Conservation (phyloP, 495 filamentous ascomycete genomes). For the Hypoxylon intermedium region DNA sequence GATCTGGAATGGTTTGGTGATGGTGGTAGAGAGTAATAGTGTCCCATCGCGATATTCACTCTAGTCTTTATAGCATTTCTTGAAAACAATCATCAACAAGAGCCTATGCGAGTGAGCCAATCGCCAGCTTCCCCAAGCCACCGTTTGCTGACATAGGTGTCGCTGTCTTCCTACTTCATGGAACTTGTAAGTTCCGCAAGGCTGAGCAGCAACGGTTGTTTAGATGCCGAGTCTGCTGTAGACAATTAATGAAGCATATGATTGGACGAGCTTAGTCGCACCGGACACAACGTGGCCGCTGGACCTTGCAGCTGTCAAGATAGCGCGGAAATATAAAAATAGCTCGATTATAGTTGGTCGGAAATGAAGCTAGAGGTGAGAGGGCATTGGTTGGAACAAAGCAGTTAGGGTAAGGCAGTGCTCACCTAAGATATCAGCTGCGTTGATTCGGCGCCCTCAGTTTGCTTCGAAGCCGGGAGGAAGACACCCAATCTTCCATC, state of each 20-base stretch:
- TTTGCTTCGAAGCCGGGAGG: background rate
- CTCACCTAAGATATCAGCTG: slow-evolving; percentile 22
- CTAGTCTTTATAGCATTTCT: slow-evolving; percentile 24
- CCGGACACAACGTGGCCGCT: background rate
- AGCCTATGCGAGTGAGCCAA: background rate
- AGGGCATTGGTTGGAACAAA: background rate
- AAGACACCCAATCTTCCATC: background rate
- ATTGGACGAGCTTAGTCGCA: slow-evolving; percentile 2
- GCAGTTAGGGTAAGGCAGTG: slow-evolving; percentile 6
- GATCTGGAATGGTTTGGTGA: slow-evolving; percentile 13
- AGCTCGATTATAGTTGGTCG: background rate
- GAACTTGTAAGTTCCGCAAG: slow-evolving; percentile 17
- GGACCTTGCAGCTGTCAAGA: background rate
- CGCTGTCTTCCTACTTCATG: background rate
- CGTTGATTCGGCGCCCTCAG: background rate
- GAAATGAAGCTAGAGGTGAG: background rate
- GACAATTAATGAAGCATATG: slow-evolving; percentile 9
- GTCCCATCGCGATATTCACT: slow-evolving; percentile 3
- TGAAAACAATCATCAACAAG: background rate
- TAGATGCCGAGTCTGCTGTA: slow-evolving; percentile 15
- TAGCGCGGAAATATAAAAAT: slow-evolving; percentile 13
- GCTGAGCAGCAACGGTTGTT: slow-evolving; percentile 20
- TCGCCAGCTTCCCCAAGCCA: background rate
- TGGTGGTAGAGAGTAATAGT: slow-evolving; percentile 15
- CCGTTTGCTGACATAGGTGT: background rate